Evolutionary conservation across 345 rosid genomes (phyloP).

Genomic region (Acer yangbiense): DNA sequence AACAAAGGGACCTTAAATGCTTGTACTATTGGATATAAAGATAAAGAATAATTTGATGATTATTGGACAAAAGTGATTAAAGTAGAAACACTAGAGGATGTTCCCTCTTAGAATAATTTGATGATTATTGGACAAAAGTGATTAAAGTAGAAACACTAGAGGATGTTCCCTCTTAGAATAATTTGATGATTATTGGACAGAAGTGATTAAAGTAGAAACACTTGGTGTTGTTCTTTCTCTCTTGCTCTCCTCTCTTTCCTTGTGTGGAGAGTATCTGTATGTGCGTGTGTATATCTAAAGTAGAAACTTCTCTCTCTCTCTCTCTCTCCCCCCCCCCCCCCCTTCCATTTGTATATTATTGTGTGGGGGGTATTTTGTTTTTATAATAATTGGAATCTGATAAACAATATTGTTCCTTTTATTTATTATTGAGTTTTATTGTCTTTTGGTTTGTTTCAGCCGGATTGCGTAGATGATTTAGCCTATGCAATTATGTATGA

Average conservation of each 20-base stretch:
- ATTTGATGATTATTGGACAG: neutral
- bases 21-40: neutral
- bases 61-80: neutral
- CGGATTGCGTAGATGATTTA: constrained; percentile 88
- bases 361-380: neutral
- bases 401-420: neutral
- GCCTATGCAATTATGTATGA: constrained; percentile 96
- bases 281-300: neutral
- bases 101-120: neutral
- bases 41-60: neutral
- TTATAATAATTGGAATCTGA: neutral
- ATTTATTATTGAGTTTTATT: neutral
- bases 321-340: neutral
- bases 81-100: neutral
- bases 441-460: constrained; percentile 39
- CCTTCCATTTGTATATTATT: neutral
- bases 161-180: neutral
- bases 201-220: neutral
- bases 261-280: neutral
- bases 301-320: neutral
- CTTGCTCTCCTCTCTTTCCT: neutral
- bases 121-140: neutral
- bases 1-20: neutral
- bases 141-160: neutral
- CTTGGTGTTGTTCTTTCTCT: neutral